Evolutionary conservation across 352 stramenopile species (phyloP).

Genomic region (Globisporangium radiosum): DNA sequence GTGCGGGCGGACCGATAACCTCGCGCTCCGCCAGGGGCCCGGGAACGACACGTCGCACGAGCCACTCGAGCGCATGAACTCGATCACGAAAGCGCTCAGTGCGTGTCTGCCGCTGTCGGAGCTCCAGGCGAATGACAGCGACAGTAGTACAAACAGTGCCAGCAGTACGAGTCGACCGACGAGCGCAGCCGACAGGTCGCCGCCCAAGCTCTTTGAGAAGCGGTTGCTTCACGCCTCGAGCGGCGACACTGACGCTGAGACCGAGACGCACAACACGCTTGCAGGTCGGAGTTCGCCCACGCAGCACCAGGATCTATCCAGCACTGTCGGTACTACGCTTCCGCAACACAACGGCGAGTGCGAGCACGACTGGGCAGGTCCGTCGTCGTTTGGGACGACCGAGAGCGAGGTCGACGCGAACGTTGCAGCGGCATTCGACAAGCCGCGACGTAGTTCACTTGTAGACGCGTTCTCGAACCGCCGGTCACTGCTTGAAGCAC

Average conservation of each 20-base stretch:
- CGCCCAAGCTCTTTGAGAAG: slow-evolving; percentile 7
- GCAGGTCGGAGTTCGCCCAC: no score
- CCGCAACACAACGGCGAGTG: not conserved
- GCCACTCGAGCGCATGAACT: slow-evolving; percentile 6
- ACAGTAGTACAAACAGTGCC: not conserved
- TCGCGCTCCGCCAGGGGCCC: not conserved
- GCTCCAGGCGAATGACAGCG: not conserved
- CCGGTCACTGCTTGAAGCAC: slow-evolving; percentile 23
- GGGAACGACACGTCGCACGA: not conserved
- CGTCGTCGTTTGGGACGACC: not conserved
- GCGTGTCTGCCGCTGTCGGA: slow-evolving; percentile 3
- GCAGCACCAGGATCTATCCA: not conserved
- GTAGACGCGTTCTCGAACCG: slow-evolving; percentile 14
- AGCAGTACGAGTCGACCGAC: not conserved
- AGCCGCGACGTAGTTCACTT: not conserved
- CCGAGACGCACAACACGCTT: no score
- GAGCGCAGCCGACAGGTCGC: not conserved
- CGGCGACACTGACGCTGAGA: no score
- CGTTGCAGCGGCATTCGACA: not conserved
- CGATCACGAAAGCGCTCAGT: slow-evolving; percentile 20
- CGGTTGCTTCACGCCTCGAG: not conserved
- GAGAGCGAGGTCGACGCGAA: not conserved
- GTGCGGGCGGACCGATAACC: not conserved
- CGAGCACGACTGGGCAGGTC: not conserved
- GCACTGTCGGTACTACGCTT: not conserved